Conservation (phyloP, 2,329 filamentous ascomycete species). For the Paecilomyces variotii region DNA sequence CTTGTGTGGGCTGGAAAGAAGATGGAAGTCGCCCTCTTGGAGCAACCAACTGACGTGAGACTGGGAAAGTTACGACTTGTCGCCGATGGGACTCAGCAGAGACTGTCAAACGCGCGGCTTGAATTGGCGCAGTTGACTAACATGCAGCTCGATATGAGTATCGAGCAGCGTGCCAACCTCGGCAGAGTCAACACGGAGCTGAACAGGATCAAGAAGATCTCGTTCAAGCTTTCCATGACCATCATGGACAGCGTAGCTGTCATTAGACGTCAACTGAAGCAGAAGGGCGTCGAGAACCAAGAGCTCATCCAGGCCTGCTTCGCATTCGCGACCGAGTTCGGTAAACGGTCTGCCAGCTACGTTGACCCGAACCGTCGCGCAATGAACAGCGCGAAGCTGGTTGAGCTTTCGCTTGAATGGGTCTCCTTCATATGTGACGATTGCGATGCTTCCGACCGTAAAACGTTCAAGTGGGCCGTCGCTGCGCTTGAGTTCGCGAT, state of each 20-base stretch:
- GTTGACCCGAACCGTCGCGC: conserved; percentile 93
- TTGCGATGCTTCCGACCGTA: conserved; percentile 85
- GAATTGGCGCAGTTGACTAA: conserved; percentile 71
- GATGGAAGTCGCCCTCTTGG: conserved; percentile 62
- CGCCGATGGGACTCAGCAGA: conserved; percentile 73
- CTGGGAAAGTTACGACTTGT: conserved; percentile 79
- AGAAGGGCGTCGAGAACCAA: conserved; percentile 71
- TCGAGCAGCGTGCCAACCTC: conserved; percentile 88
- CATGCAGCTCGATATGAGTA: conserved; percentile 76
- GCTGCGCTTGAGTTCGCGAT: conserved; percentile 92
- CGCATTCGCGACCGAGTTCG: conserved; percentile 97
- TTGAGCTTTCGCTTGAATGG: conserved; percentile 90
- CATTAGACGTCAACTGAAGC: conserved; percentile 69
- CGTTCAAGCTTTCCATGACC: conserved; percentile 91
- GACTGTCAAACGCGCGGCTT: conserved; percentile 69
- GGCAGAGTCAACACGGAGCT: conserved; percentile 85
- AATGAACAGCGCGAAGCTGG: conserved; percentile 95
- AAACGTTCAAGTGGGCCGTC: conserved; percentile 96
- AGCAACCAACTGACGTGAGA: conserved; percentile 77
- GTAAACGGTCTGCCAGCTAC: conserved; percentile 85
- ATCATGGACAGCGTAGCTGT: conserved; percentile 99
- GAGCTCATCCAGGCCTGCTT: conserved; percentile 98
- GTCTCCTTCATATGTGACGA: conserved; percentile 97
- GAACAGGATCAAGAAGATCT: conserved; percentile 89
- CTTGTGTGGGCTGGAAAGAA: conserved; percentile 76